Evolutionary conservation across 345 rosid genomes (phyloP).

Genomic region (Eucalyptus regnans): DNA sequence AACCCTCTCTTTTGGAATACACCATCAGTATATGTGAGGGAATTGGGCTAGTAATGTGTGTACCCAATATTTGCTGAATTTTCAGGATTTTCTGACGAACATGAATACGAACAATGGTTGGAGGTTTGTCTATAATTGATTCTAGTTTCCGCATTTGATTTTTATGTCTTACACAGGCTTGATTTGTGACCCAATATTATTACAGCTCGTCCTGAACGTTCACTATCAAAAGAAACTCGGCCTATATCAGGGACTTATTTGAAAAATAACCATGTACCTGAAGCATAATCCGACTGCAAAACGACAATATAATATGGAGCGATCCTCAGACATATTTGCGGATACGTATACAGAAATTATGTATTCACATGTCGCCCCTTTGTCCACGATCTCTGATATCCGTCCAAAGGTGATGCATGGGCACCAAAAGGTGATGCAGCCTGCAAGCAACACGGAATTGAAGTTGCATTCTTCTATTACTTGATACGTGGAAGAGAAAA

Average conservation of each 20-base stretch:
- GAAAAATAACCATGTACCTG: neutral
- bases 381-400: slow-evolving; percentile 19
- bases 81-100: too few relatives aligned
- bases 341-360: neutral
- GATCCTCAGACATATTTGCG: neutral
- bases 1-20: too few relatives aligned
- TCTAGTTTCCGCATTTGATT: too few relatives aligned
- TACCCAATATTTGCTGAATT: too few relatives aligned
- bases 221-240: neutral
- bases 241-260: neutral
- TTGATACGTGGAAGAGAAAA: neutral
- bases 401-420: slow-evolving; percentile 23
- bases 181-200: neutral
- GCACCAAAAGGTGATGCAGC: slow-evolving; percentile 25
- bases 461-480: neutral
- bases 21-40: too few relatives aligned
- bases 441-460: neutral
- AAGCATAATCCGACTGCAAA: neutral
- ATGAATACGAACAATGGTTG: too few relatives aligned
- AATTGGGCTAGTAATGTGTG: too few relatives aligned
- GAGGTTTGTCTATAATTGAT: too few relatives aligned
- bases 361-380: slow-evolving; percentile 15
- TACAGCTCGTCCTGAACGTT: neutral
- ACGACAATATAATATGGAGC: neutral
- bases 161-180: neutral